A percentile compares a stretch with the other conserved stretches of the same genome.
Conservation (phyloP, 805 yeast genomes). For the Hanseniaspora singularis region DNA sequence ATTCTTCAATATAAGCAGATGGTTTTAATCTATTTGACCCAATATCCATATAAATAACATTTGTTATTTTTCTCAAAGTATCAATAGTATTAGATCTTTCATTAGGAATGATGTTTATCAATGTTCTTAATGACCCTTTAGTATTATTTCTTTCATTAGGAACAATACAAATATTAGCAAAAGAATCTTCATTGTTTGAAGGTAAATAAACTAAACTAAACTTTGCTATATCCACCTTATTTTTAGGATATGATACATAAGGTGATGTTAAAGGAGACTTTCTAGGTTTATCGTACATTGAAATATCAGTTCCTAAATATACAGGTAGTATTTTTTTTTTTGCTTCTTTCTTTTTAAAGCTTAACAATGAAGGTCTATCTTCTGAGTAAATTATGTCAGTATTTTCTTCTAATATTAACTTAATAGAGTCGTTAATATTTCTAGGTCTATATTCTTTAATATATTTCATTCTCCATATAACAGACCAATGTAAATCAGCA, state of each 20-base stretch:
- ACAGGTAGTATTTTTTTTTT: neutral
- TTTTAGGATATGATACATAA: slow-evolving; percentile 6
- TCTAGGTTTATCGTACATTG: neutral
- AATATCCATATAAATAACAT: slow-evolving; percentile 6
- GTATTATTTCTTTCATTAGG: no score
- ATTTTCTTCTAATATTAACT: slow-evolving; percentile 21
- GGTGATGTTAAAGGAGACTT: slow-evolving; percentile 11
- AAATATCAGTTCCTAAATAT: neutral
- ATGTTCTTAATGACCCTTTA: no score
- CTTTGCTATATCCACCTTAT: neutral
- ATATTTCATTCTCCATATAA: slow-evolving; percentile 42
- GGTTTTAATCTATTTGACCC: neutral
- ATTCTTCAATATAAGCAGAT: neutral
- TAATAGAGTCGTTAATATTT: slow-evolving; percentile 26
- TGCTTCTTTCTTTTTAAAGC: neutral
- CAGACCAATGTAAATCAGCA: slow-evolving; percentile 51
- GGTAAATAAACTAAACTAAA: no score
- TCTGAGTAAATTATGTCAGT: no score
- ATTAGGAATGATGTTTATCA: neutral
- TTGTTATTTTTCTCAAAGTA: neutral
- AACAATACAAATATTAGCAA: no score
- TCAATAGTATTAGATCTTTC: neutral
- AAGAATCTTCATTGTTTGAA: no score
- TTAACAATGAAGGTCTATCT: no score
- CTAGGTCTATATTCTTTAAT: slow-evolving; percentile 36